Percentiles rank a stretch among this genome's conserved stretches.
Evolutionary conservation across 768 basidiomycete species (phyloP).

Genomic region (Leccinum broughii): DNA sequence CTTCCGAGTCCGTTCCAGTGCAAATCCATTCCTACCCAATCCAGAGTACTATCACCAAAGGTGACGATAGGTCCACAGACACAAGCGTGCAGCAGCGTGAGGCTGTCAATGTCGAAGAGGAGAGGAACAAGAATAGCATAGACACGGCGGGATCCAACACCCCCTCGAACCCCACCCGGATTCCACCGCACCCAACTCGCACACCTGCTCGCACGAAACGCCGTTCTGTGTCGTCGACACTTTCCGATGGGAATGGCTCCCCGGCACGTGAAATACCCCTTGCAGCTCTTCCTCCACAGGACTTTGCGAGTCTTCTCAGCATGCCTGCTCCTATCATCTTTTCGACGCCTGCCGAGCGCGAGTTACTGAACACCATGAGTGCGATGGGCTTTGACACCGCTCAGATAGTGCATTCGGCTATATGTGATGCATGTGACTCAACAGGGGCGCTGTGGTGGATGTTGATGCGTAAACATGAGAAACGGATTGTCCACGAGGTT

Average conservation of each 20-base stretch:
- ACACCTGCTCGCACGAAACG: slow-evolving; percentile 96
- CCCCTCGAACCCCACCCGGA: slow-evolving; percentile 24
- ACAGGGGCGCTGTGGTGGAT: slow-evolving; percentile 97
- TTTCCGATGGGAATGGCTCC: slow-evolving; percentile 62
- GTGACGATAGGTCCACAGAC: slow-evolving; percentile 26
- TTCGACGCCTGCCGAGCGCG: slow-evolving; percentile 77
- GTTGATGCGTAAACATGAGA: slow-evolving; percentile 78
- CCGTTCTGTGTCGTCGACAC: slow-evolving; percentile 87
- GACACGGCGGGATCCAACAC: slow-evolving; percentile 24
- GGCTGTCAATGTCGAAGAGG: slow-evolving; percentile 53
- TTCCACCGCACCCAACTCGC: slow-evolving; percentile 69
- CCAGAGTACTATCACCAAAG: slow-evolving; percentile 59
- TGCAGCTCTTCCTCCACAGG: slow-evolving; percentile 42
- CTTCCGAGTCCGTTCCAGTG: slow-evolving; percentile 17
- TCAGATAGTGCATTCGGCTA: slow-evolving; percentile 93
- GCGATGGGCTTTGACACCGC: slow-evolving; percentile 87
- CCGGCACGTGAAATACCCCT: slow-evolving; percentile 48
- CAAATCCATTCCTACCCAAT: slow-evolving; percentile 54
- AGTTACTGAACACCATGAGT: slow-evolving; percentile 74
- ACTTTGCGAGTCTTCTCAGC: slow-evolving; percentile 63
- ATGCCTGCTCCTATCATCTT: slow-evolving; percentile 82
- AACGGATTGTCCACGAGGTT: slow-evolving; percentile 46
- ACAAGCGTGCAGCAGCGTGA: slow-evolving; percentile 44
- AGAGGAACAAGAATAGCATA: slow-evolving; percentile 17
- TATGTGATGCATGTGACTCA: slow-evolving; percentile 89